Evolutionary conservation across 75 land plant species (phyloP), one percentile per base, ranked within the genome.

Genomic region (Ceratopteris richardii): DNA sequence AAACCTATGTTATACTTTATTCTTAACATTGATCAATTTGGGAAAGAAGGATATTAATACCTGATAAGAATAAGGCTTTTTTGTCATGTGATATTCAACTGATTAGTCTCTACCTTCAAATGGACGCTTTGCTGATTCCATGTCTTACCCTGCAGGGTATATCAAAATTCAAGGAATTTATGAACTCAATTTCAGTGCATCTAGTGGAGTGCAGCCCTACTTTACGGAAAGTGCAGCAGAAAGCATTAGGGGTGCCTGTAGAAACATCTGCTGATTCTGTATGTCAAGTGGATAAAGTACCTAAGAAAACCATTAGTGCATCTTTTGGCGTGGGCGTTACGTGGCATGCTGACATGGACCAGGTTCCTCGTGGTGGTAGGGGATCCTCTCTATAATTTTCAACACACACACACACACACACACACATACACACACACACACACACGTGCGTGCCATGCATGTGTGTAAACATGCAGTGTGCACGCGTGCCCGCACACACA

Each of bases 171-270:
- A 72, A 71, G 58, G 82, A 78, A 2, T 93, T 93, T 46, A 52
- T 66, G 6, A 54, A 81, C 24, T 76, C 90, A 12, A 58, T 93
- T 66, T 75, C 82, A 13, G 63, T 93, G 28, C 98, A 89, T 56
- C 18, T 93, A 63, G 98, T 93, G 23, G 98, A 93, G 54, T 93
- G 98, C 54, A 93, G 98, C 43, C 94, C 98, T 5, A 63, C 95
- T 39, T 51, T 93, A 22, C 78, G 73, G 64, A 80, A 78, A 59
- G 50, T 88, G 40, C 98, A 89, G 59, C 52, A 69, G 41, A 44
- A 56, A 28, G 71, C 70, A 37, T 57, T 93, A 67, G 63, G 80
- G 62, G 82, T 84, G 58, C 26, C 20, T 36, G 65, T 77, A 24
- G 79, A 69, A 25, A 24, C 33, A 67, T 64, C 60, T 0, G 54